Evolutionary conservation across 2,329 filamentous ascomycete genomes (phyloP).

Genomic region (Talaromyces amestolkiae): DNA sequence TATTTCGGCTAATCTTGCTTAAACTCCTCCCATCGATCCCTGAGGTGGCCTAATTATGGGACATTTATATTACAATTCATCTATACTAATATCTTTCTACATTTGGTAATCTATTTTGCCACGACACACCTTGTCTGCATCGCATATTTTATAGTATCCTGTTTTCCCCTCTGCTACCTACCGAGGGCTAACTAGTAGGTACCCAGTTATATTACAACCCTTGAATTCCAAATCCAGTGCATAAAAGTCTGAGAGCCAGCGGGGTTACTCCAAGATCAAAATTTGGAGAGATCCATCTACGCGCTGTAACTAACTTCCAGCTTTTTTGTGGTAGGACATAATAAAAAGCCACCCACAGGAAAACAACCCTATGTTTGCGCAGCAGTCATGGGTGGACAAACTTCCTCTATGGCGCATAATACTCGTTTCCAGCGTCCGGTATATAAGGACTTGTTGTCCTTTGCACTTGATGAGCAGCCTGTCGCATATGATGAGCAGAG

Average conservation of each 20-base stretch:
- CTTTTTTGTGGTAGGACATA: not conserved
- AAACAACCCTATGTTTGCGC: not conserved
- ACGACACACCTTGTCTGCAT: not conserved
- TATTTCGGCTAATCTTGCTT: not conserved
- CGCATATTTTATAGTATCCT: not conserved
- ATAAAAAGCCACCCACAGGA: not conserved
- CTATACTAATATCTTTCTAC: not conserved
- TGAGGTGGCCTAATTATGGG: not conserved
- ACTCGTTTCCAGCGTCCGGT: conserved; percentile 5
- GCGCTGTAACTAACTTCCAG: not conserved
- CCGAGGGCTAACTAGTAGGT: not conserved
- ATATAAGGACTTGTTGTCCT: conserved; percentile 43
- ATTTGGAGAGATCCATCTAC: not conserved
- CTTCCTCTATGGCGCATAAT: not conserved
- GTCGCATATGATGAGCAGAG: conserved; percentile 36
- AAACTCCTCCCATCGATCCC: not conserved
- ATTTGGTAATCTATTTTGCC: not conserved
- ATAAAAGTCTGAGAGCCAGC: not conserved
- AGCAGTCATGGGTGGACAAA: conserved; percentile 13
- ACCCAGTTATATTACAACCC: not conserved
- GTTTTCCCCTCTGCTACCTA: not conserved
- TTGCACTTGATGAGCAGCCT: conserved; percentile 38
- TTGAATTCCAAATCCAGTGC: not conserved
- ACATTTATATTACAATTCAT: not conserved
- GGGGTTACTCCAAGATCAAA: not conserved